Evolutionary conservation across 2,329 filamentous ascomycete species (phyloP).

Genomic region (Arachnomyces sp.): DNA sequence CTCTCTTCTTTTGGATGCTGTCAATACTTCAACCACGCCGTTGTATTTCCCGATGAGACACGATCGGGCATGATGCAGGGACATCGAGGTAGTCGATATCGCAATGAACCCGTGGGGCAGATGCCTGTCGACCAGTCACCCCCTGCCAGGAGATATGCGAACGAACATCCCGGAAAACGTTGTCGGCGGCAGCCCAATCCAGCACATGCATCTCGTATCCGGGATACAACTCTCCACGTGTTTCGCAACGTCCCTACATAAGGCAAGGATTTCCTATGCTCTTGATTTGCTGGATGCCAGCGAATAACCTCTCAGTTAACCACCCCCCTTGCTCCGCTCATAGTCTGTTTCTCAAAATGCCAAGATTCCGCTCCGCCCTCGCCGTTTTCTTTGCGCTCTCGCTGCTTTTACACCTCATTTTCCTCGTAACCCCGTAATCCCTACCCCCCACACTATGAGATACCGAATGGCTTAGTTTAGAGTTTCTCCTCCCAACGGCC

Average conservation of each 20-base stretch:
- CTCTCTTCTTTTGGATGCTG: background rate
- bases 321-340: conserved; percentile 11
- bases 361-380: conserved; percentile 22
- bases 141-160: no score
- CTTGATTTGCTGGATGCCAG: conserved; percentile 9
- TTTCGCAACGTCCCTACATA: background rate
- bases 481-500: no score
- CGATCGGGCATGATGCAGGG: conserved; percentile 6
- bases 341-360: no score
- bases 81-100: no score
- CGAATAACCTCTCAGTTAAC: conserved; percentile 11
- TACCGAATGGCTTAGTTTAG: no score
- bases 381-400: conserved; percentile 16
- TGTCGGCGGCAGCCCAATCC: no score
- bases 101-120: no score
- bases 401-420: conserved; percentile 17
- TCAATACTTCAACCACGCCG: conserved; percentile 9
- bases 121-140: no score
- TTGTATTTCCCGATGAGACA: conserved; percentile 17
- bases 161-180: no score
- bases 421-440: background rate
- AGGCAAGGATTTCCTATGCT: background rate
- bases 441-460: no score
- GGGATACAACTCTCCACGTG: background rate
- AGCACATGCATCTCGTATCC: background rate